Evolutionary conservation across 1,284 basidiomycete genomes (phyloP), one percentile per base, ranked within the genome.

Genomic region (Trichosporon coremiiforme): DNA sequence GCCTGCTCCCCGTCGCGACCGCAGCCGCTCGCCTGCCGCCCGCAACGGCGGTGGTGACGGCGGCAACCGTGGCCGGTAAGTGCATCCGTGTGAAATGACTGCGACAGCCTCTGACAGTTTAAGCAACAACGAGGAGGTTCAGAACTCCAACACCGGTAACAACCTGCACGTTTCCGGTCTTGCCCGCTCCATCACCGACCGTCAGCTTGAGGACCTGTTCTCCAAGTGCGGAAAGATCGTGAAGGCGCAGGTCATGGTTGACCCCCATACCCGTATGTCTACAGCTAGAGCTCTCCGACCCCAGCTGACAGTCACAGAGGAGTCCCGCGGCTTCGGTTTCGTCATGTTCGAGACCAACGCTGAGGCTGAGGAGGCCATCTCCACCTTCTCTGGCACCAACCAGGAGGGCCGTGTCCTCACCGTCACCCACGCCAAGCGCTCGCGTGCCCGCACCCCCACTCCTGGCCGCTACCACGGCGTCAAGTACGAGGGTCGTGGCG

Each of bases 251-350:
- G 90, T 98, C 83, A 98, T 98, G 94, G 91, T 91, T 79, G 96
- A 99, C 85, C 95, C 96, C 33, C 96, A 98, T 85, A 91, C 91
- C 72, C 91, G 93, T 80, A 65, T 20, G 80, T 78, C 15, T n/a
- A 25, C 47, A n/a, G 17, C 15, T n/a, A 29, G 13, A 2, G 55
- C 2, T 13, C 10, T 2, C 13, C 13, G 2, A 8, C 53, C 9
- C 2, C 6, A 60, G 31, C 45, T 69, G 35, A 69, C 66, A 17
- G 2, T 20, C 13, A 1, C 68, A 82, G 80, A 78, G 78, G 95
- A 98, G 80, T 95, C 94, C 68, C 93, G 96, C 79, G 96, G 95
- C 47, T 98, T 99, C 78, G 96, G 94, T 60, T 99, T 99, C 83
- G 96, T 99, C 79, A 98, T 94, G 69, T 95, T 96, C 90, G 92